Conservation (phyloP, 1,284 basidiomycete genomes). For the Puccinia polysora region DNA sequence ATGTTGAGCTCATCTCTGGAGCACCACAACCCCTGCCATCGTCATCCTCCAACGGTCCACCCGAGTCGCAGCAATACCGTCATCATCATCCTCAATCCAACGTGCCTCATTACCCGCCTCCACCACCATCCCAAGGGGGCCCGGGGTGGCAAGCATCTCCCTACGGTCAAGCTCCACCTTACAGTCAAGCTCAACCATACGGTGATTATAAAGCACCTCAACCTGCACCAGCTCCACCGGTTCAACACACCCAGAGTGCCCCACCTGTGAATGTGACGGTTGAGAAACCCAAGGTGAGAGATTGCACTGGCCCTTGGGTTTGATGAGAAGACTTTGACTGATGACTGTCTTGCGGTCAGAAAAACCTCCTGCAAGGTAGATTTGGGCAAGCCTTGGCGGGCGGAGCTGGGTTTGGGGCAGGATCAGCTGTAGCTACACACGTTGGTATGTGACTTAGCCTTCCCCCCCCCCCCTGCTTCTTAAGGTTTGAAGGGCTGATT, state of each 20-base stretch:
- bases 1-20: constrained; percentile 7
- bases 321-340: neutral
- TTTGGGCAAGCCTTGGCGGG: constrained; percentile 38
- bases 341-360: neutral
- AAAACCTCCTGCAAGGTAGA: constrained; percentile 38
- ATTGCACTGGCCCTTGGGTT: neutral
- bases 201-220: constrained; percentile 25
- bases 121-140: neutral
- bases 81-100: neutral
- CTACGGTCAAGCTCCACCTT: neutral
- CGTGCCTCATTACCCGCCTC: neutral
- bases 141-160: constrained; percentile 1
- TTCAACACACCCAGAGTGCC: constrained; percentile 33
- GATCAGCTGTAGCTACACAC: constrained; percentile 35
- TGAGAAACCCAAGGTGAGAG: constrained; percentile 28
- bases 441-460: constrained; percentile 17
- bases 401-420: constrained; percentile 39
- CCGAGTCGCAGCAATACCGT: no score
- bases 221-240: constrained; percentile 6
- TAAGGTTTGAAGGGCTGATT: neutral
- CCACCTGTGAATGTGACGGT: constrained; percentile 19
- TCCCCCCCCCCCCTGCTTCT: neutral
- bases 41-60: no score
- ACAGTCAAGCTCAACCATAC: neutral
- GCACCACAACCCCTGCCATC: neutral